Evolutionary conservation across 177 flowering plant species (phyloP).

Genomic region (Telopea speciosissima): DNA sequence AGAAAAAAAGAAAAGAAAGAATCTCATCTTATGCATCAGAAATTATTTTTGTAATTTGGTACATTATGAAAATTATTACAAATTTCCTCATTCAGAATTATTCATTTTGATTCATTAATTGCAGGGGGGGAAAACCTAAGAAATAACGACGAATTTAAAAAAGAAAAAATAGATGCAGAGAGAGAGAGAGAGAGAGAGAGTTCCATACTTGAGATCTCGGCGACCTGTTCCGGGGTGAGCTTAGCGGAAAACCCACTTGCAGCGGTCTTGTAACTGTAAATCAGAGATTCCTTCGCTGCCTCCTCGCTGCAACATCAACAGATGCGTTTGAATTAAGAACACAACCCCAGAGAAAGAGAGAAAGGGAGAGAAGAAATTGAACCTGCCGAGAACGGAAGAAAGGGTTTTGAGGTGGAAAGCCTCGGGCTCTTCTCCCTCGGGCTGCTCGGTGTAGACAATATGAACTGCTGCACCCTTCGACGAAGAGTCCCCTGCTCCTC

Average conservation of each 20-base stretch:
- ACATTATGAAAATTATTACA: too few species aligned
- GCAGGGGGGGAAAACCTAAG: neutral
- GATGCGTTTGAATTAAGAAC: neutral
- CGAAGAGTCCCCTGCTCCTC: too few species aligned
- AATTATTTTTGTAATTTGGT: too few species aligned
- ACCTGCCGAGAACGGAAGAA: neutral
- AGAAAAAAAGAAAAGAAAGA: too few species aligned
- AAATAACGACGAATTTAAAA: neutral
- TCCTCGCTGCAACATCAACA: slow-evolving; percentile 32
- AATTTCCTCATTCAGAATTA: too few species aligned
- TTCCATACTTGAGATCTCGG: slow-evolving; percentile 44
- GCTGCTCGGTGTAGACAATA: too few species aligned
- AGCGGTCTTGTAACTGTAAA: slow-evolving; percentile 67
- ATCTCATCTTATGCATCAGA: too few species aligned
- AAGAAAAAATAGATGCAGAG: neutral
- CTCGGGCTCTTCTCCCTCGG: too few species aligned
- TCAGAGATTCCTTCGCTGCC: slow-evolving; percentile 61
- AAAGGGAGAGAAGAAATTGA: neutral
- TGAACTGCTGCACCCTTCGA: too few species aligned
- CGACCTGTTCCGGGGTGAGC: slow-evolving; percentile 67
- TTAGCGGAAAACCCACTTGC: slow-evolving; percentile 78
- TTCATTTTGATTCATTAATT: too few species aligned
- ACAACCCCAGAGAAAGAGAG: neutral
- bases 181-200: neutral
- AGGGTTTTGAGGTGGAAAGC: too few species aligned